Evolutionary conservation across 257 asterid species (phyloP), one percentile per base, ranked within the genome.

Genomic region (Plantago major): DNA sequence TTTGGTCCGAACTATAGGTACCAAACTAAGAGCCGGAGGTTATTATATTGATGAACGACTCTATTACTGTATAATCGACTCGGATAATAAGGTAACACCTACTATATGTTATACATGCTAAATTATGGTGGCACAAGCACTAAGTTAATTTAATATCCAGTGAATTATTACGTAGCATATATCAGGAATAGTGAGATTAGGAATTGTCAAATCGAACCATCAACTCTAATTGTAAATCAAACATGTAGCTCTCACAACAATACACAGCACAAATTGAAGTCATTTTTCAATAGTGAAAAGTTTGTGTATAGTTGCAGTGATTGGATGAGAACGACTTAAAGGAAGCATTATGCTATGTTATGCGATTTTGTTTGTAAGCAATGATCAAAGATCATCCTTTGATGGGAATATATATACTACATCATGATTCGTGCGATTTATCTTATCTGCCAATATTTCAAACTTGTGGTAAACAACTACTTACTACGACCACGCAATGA

Each of bases 171-270:
- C 11, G n/a, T 7, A 8, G 55, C 13, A 33, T 33, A 4, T 33
- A 33, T 33, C 7, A 33, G 3, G 40, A 33, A 44, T 51, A 78
- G 67, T 57, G 67, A 46, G 51, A 46, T 57, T 45, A 65, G 49
- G 79, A 9, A 65, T 47, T 61, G 78, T 81, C 83, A 70, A 77
- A 77, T 78, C 26, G 26, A 22, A 1, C 81, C 59, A 72, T 70
- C 74, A 71, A 77, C 73, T 74, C 64, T 61, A 59, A 59, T 58
- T 58, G 9, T 30, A 22, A 16, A 72, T 51, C 60, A 63, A 70
- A 40, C 17, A 66, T 52, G 46, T 63, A 48, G 12, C 57, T 22
- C 9, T 66, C n/a, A 52, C 51, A 70, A 67, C 40, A 33, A 22
- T 33, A 7, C 40, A 33, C 40, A 33, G 8, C 40, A 33, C 40